Conservation (phyloP, 768 basidiomycete genomes). For the Boletales sp. region DNA sequence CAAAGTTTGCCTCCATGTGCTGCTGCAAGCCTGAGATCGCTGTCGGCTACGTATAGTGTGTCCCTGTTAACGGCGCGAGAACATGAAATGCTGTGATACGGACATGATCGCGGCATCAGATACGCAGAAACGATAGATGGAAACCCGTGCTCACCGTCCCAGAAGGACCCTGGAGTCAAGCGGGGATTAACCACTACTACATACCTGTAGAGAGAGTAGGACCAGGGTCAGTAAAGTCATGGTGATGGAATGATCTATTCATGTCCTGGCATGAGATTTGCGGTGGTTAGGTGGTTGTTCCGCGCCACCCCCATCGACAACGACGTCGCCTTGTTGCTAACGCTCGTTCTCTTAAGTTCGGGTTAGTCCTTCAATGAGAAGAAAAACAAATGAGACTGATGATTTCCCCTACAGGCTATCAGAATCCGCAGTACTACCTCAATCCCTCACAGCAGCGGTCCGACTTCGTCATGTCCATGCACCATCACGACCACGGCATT, state of each 20-base stretch:
- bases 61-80: background rate
- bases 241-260: too few species aligned
- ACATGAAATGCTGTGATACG: background rate
- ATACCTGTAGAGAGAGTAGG: too few species aligned
- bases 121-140: background rate
- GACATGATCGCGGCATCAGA: conserved; percentile 1
- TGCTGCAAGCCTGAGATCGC: too few species aligned
- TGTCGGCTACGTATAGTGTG: background rate
- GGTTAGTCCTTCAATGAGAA: too few species aligned
- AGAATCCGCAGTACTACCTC: conserved; percentile 19
- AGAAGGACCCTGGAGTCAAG: background rate
- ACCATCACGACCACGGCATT: conserved; percentile 42
- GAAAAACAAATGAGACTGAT: too few species aligned
- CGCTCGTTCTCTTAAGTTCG: too few species aligned
- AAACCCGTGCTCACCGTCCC: background rate
- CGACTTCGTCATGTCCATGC: conserved; percentile 41
- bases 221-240: too few species aligned
- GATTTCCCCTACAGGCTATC: too few species aligned
- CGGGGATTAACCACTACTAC: background rate
- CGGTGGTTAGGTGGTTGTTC: conserved; percentile 1
- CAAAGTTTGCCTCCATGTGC: background rate
- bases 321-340: too few species aligned
- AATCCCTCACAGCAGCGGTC: conserved; percentile 30
- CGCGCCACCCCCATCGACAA: background rate
- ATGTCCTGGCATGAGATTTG: background rate